Conservation (phyloP, 768 basidiomycete species). For the Megacollybia marginata region DNA sequence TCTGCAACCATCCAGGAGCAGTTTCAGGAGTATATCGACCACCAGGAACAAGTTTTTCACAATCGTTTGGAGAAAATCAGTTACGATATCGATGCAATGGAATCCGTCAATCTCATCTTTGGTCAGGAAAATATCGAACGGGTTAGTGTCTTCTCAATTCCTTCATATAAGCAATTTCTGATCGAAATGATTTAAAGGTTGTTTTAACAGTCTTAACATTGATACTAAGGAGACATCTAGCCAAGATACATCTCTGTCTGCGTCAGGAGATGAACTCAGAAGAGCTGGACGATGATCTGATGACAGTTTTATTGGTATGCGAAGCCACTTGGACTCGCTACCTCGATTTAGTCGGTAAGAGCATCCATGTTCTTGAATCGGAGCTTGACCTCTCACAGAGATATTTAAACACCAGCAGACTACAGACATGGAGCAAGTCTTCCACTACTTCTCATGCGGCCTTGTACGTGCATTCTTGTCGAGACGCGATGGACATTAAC, state of each 20-base stretch:
- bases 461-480: constrained; percentile 1
- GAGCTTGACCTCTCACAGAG: not conserved
- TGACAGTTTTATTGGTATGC: constrained; percentile 1
- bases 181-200: not conserved
- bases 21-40: constrained; percentile 4
- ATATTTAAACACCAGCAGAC: constrained; percentile 4
- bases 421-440: constrained; percentile 2
- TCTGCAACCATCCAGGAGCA: constrained; percentile 1
- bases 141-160: not conserved
- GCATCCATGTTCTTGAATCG: not conserved
- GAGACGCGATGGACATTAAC: not conserved
- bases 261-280: not conserved
- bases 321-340: constrained; percentile 4
- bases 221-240: constrained; percentile 4
- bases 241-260: constrained; percentile 5
- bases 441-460: constrained; percentile 9
- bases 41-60: not conserved
- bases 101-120: not conserved
- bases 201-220: constrained; percentile 2
- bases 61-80: constrained; percentile 1
- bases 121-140: not conserved
- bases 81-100: constrained; percentile 4
- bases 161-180: not conserved
- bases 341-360: not conserved
- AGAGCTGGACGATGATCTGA: not conserved